Evolutionary conservation across 495 filamentous ascomycete species (phyloP), one percentile per base, ranked within the genome.

Genomic region (Cercophora sp.): DNA sequence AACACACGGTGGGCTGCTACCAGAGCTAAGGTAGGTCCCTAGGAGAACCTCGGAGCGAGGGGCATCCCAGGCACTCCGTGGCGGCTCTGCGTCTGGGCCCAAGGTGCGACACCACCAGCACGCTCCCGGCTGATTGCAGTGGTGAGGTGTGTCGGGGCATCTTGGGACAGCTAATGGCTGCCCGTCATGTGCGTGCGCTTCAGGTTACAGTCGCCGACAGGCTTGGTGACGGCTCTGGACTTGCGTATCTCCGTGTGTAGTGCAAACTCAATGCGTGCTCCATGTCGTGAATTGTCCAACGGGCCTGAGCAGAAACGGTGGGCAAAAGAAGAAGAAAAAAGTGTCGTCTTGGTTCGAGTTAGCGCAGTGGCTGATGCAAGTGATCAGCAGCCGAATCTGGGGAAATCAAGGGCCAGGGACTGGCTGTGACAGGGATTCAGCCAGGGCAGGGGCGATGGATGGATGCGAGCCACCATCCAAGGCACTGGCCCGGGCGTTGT

Each of bases 341-440:
- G 5, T 39, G 35, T 6, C 6, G 29, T 9, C 35, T 39, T 8
- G 35, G 15, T 6, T n/a, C 22, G 23, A 20, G 43, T n/a, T 46
- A n/a, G 19, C 1, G 4, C n/a, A 35, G 18, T 29, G 50, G 36
- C 24, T 22, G 36, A 45, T 50, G 37, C 45, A 32, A 48, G 40
- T 24, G 42, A 52, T 51, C 48, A 41, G 32, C 46, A 37, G 18
- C 34, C 25, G 31, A 48, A 51, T 52, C 55, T 53, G 55, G 55
- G 55, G 55, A 57, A 57, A 29, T 45, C 40, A 45, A 20, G 54
- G 48, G 54, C 19, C 16, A 32, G 10, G 24, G 22, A 24, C 19
- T 4, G 5, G 25, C n/a, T n/a, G 31, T 22, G 32, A 36, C 48
- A 41, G 23, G 48, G 48, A 23, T 47, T n/a, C n/a, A n/a, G n/a